Conservation (phyloP, 148 eudicot species). For the Chenopodium formosanum region DNA sequence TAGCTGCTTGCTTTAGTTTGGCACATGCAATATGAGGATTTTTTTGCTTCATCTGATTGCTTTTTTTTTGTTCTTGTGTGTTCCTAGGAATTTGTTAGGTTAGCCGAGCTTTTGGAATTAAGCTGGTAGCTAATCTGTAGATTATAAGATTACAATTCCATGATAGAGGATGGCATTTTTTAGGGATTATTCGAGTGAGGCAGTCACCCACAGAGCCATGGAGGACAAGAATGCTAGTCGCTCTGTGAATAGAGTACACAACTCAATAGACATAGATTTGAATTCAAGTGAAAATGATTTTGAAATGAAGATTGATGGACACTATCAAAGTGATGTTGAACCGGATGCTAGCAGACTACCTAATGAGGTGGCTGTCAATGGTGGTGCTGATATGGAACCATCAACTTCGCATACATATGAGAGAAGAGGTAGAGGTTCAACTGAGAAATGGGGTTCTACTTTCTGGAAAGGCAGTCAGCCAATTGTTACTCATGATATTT, state of each 20-base stretch:
- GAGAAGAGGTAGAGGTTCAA: constrained; percentile 36
- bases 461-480: constrained; percentile 75
- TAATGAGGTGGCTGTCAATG: constrained; percentile 34
- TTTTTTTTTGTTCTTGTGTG: background rate
- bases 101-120: background rate
- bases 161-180: constrained; percentile 67
- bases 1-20: constrained; percentile 1
- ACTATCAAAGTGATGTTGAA: constrained; percentile 45
- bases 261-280: constrained; percentile 47
- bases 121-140: constrained; percentile 15
- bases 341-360: constrained; percentile 33
- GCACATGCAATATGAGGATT: background rate
- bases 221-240: constrained; percentile 46
- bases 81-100: constrained; percentile 15
- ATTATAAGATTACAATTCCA: constrained; percentile 26
- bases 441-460: constrained; percentile 76
- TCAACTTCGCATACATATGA: constrained; percentile 45
- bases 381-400: constrained; percentile 33
- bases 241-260: constrained; percentile 43
- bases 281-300: constrained; percentile 54
- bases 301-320: constrained; percentile 43
- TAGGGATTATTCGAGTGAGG: constrained; percentile 53
- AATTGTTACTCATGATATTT: constrained; percentile 31
- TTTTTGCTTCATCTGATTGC: constrained; percentile 9
- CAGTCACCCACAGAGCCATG: constrained; percentile 43